A percentile compares a stretch with the other conserved stretches of the same genome.
phyloP scores from a whole-genome alignment of 2,329 filamentous ascomycete species.

The Diaporthe sp. region DNA sequence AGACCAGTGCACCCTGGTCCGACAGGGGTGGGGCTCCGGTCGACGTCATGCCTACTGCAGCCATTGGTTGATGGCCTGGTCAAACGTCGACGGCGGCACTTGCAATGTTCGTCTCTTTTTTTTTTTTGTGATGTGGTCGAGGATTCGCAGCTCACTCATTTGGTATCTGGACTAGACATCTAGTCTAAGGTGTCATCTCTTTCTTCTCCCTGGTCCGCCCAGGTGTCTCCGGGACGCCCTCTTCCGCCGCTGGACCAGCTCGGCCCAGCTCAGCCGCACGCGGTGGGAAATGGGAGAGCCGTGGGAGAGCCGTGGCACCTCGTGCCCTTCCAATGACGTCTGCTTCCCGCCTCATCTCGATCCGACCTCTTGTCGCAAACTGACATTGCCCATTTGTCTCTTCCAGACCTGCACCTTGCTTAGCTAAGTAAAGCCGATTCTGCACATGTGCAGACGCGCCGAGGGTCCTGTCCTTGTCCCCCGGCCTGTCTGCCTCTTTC shows the following conservation, averaged over 20 bases:
- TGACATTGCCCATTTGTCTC: neutral
- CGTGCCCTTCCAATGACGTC: slow-evolving; percentile 20
- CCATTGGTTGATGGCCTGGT: neutral
- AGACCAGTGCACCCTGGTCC: neutral
- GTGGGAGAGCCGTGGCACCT: neutral
- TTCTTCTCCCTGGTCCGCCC: neutral
- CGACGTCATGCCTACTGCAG: neutral
- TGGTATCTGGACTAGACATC: neutral
- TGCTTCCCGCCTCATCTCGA: slow-evolving; percentile 2
- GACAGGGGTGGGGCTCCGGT: neutral
- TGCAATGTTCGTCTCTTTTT: neutral
- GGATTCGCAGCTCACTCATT: neutral
- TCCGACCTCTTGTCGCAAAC: slow-evolving; percentile 4
- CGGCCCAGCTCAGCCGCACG: neutral
- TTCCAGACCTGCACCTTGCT: neutral
- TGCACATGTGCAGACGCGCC: neutral
- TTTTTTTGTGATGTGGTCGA: neutral
- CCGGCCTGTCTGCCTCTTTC: no score
- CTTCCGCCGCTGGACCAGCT: neutral
- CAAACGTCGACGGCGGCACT: neutral
- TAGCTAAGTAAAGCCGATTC: neutral
- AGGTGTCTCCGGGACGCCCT: neutral
- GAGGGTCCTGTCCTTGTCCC: neutral
- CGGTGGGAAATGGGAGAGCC: neutral
- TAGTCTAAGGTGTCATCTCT: slow-evolving; percentile 22